These are phyloP conservation scores for Solanum acaule DNA, from an alignment of 257 asterid genomes.

Conservation along the genomic window DNA sequence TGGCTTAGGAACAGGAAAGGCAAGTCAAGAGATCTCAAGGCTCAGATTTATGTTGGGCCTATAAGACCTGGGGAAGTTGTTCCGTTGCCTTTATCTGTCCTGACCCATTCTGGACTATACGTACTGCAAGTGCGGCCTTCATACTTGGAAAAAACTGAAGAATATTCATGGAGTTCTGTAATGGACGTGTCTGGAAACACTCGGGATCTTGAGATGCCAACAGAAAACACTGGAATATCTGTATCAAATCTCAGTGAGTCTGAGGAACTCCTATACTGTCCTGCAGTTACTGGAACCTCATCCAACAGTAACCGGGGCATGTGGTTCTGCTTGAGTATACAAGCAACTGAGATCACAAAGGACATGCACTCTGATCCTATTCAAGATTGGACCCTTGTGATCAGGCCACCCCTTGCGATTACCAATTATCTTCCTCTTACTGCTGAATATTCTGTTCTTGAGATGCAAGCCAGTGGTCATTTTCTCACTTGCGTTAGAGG, in stretches of 20 bases:
- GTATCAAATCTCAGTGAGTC: conserved; percentile 57
- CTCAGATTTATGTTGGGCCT: conserved; percentile 53
- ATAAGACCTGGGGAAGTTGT: conserved; percentile 65
- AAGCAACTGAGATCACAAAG: conserved; percentile 76
- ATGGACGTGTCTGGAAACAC: conserved; percentile 40
- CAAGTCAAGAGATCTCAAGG: conserved; percentile 18
- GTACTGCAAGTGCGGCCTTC: conserved; percentile 65
- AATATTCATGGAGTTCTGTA: conserved; percentile 75
- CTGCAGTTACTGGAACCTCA: conserved; percentile 58
- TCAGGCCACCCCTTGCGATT: conserved; percentile 65
- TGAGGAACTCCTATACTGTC: conserved; percentile 61
- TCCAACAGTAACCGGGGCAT: conserved; percentile 49
- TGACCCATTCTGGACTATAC: conserved; percentile 45
- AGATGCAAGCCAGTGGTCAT: conserved; percentile 85
- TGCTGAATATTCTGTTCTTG: conserved; percentile 88
- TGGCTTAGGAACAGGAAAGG: conserved; percentile 72
- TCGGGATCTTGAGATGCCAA: conserved; percentile 30
- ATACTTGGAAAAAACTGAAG: conserved; percentile 25
- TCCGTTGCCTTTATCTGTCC: conserved; percentile 73
- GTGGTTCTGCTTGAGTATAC: conserved; percentile 81
- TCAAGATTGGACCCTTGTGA: conserved; percentile 76
- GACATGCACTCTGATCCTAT: conserved; percentile 60
- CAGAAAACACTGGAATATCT: conserved; percentile 46
- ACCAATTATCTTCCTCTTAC: conserved; percentile 76
- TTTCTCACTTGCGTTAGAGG: conserved; percentile 69